These are phyloP conservation scores for Physcia stellaris DNA, from an alignment of 495 filamentous ascomycete species.

Conservation along the genomic window DNA sequence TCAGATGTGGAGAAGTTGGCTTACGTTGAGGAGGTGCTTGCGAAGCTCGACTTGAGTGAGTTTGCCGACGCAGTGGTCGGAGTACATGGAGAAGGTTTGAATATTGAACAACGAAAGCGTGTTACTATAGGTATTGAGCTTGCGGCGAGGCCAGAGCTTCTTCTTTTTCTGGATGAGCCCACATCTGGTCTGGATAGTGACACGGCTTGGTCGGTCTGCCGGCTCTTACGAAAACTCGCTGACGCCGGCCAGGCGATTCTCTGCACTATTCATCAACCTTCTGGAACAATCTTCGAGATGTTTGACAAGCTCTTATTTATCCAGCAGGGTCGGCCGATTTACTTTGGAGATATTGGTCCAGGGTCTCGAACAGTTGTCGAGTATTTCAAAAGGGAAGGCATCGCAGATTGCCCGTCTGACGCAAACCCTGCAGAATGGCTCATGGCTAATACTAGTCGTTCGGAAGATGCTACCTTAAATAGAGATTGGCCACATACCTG, in stretches of 20 bases:
- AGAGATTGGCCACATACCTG: slow-evolving; percentile 77
- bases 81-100: slow-evolving; percentile 76
- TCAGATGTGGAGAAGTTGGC: slow-evolving; percentile 61
- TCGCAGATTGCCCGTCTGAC: slow-evolving; percentile 52
- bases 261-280: slow-evolving; percentile 90
- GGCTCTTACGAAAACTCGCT: slow-evolving; percentile 66
- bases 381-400: slow-evolving; percentile 77
- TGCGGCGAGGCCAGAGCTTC: slow-evolving; percentile 75
- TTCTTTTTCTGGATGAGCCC: slow-evolving; percentile 85
- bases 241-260: slow-evolving; percentile 77
- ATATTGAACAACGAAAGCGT: slow-evolving; percentile 83
- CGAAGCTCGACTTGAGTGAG: slow-evolving; percentile 75
- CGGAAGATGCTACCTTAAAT: slow-evolving; percentile 61
- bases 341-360: slow-evolving; percentile 80
- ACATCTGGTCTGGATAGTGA: slow-evolving; percentile 77
- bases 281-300: slow-evolving; percentile 76
- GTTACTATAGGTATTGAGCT: slow-evolving; percentile 87
- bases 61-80: slow-evolving; percentile 83
- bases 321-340: slow-evolving; percentile 66
- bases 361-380: slow-evolving; percentile 56
- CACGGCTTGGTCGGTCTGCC: slow-evolving; percentile 73
- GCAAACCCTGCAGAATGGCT: slow-evolving; percentile 96
- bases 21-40: slow-evolving; percentile 86
- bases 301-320: slow-evolving; percentile 85
- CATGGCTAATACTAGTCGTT: slow-evolving; percentile 85